Conservation (phyloP, 768 basidiomycete genomes). For the Kwoniella bestiolae region DNA sequence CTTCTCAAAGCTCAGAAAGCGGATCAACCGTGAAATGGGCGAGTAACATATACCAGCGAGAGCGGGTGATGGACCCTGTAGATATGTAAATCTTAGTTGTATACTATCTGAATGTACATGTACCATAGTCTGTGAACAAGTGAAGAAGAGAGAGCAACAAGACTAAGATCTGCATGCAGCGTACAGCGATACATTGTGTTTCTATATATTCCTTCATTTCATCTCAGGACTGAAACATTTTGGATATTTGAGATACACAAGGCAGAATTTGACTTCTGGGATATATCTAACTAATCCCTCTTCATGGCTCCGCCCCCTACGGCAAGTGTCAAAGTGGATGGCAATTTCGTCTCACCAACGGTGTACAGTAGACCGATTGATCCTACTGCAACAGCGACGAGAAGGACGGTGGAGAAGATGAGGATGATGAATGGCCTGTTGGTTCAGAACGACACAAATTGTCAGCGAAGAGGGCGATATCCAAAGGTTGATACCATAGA, state of each 20-base stretch:
- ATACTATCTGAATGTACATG: neutral
- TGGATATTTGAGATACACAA: no score
- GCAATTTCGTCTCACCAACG: constrained; percentile 51
- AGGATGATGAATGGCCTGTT: constrained; percentile 50
- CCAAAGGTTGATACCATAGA: no score
- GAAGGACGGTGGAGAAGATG: constrained; percentile 42
- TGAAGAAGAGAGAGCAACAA: neutral
- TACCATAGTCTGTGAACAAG: neutral
- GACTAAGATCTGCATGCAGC: neutral
- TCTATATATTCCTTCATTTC: neutral
- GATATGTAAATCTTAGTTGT: neutral
- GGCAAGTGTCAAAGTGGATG: constrained; percentile 48
- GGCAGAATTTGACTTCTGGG: no score
- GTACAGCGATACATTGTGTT: neutral
- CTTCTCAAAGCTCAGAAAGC: constrained; percentile 51
- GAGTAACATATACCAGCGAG: neutral
- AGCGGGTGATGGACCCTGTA: neutral
- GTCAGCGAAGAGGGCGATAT: no score
- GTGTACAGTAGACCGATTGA: constrained; percentile 39
- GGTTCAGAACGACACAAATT: no score
- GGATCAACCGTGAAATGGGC: neutral
- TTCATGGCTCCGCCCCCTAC: constrained; percentile 42
- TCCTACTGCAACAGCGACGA: constrained; percentile 35
- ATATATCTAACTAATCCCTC: constrained; percentile 48
- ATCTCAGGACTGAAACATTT: no score